phyloP scores from a whole-genome alignment of 2,329 filamentous ascomycete genomes.

The Hypomyces rosellus region DNA sequence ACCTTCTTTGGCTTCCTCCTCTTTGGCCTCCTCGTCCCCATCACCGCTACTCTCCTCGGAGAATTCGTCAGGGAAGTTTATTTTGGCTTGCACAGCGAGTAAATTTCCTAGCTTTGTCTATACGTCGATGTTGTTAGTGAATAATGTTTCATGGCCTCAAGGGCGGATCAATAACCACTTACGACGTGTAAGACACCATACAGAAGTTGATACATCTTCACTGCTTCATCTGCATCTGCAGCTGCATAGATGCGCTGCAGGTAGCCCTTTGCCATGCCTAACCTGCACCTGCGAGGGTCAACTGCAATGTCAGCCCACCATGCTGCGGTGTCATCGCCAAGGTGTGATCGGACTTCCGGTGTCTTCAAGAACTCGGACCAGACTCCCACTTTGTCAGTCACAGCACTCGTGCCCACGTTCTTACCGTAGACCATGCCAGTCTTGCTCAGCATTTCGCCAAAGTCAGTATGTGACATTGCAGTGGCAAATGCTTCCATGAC shows the following conservation, averaged over 20 bases:
- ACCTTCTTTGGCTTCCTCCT: background rate
- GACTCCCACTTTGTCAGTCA: conserved; percentile 7
- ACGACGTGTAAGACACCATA: conserved; percentile 13
- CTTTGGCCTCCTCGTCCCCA: background rate
- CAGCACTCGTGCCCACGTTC: background rate
- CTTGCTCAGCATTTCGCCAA: conserved; percentile 13
- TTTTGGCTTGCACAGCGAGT: conserved; percentile 14
- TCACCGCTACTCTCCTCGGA: background rate
- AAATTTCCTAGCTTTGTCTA: conserved; percentile 13
- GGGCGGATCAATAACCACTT: background rate
- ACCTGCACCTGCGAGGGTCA: conserved; percentile 14
- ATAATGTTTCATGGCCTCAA: no score
- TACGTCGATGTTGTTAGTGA: background rate
- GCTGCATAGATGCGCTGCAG: conserved; percentile 15
- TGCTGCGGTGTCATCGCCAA: conserved; percentile 10
- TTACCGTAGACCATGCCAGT: background rate
- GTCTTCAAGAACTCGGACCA: conserved; percentile 15
- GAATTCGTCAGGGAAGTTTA: conserved; percentile 13
- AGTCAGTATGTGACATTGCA: conserved; percentile 12
- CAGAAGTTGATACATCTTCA: conserved; percentile 11
- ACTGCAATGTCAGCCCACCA: conserved; percentile 18
- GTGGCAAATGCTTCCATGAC: conserved; percentile 18
- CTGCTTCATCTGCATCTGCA: conserved; percentile 3
- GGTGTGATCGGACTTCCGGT: background rate
- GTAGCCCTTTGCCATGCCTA: conserved; percentile 16